These are phyloP conservation scores for Vaccinium myrtillus DNA, from an alignment of 148 eudicot species.

Conservation along the genomic window DNA sequence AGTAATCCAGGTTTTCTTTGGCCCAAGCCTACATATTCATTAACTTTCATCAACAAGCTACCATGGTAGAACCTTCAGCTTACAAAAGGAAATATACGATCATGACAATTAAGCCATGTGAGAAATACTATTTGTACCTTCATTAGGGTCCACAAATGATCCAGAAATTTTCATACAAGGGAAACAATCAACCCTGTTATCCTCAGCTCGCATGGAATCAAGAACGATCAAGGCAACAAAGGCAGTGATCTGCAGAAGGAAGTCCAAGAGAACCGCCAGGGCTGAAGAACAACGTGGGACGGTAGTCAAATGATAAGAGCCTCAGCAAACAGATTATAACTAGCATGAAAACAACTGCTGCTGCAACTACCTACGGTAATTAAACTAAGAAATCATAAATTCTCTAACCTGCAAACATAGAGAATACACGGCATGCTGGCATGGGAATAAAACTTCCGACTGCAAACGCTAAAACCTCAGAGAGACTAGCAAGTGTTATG, in stretches of 20 bases:
- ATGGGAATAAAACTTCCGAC: conserved; percentile 97
- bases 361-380: neutral
- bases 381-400: conserved; percentile 15
- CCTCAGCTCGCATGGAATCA: conserved; percentile 90
- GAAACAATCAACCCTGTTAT: conserved; percentile 86
- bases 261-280: conserved; percentile 90
- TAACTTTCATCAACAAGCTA: conserved; percentile 2
- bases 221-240: conserved; percentile 92
- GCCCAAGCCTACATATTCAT: conserved; percentile 44
- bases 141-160: conserved; percentile 49
- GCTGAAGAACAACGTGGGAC: conserved; percentile 50
- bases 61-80: conserved; percentile 9
- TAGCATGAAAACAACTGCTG: neutral
- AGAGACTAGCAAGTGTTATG: conserved; percentile 88
- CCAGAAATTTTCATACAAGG: conserved; percentile 68
- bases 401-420: conserved; percentile 93
- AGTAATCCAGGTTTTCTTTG: conserved; percentile 71
- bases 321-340: conserved; percentile 3
- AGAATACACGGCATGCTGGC: conserved; percentile 99
- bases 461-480: conserved; percentile 97
- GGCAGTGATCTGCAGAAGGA: conserved; percentile 96
- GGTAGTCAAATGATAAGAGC: conserved; percentile 23
- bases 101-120: neutral
- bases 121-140: conserved; percentile 42
- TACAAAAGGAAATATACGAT: conserved; percentile 13